These are phyloP conservation scores for Aspergillus japonicus DNA, from an alignment of 2,329 filamentous ascomycete species.

Conservation along the genomic window DNA sequence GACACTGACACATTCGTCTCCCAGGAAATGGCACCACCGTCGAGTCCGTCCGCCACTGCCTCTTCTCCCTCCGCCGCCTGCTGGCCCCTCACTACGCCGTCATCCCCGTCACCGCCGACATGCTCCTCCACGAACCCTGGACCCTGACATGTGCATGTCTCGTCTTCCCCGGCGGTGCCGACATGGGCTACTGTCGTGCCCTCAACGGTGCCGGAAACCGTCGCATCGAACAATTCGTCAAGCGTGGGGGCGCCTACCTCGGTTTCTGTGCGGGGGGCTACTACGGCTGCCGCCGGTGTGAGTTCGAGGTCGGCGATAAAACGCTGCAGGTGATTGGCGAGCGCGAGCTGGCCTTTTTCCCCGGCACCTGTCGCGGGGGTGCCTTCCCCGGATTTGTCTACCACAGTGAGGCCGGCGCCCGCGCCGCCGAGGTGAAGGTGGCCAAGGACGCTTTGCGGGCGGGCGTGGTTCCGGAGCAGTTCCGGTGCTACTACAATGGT, in stretches of 20 bases:
- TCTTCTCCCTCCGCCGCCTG: conserved; percentile 80
- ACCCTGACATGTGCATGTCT: conserved; percentile 79
- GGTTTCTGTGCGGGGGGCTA: conserved; percentile 95
- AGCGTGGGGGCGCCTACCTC: conserved; percentile 78
- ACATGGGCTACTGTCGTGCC: conserved; percentile 82
- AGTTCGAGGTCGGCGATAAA: conserved; percentile 85
- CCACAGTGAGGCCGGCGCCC: conserved; percentile 78
- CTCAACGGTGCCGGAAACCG: conserved; percentile 87
- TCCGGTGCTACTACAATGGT: conserved; percentile 87
- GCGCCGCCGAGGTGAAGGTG: conserved; percentile 67
- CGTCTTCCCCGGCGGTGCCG: conserved; percentile 91
- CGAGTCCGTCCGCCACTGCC: conserved; percentile 84
- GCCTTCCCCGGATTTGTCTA: conserved; percentile 91
- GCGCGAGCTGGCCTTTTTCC: conserved; percentile 84
- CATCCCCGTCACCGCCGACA: conserved; percentile 74
- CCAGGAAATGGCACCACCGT: conserved; percentile 79
- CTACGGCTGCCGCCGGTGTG: conserved; percentile 76
- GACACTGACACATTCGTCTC: conserved; percentile 17
- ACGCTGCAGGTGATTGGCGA: conserved; percentile 80
- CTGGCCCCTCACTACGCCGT: conserved; percentile 91
- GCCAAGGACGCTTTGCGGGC: conserved; percentile 57
- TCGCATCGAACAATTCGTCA: conserved; percentile 79
- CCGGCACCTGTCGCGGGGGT: conserved; percentile 78
- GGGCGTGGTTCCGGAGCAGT: conserved; percentile 58
- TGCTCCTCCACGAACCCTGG: conserved; percentile 91